phyloP scores from a whole-genome alignment of 306 rosid species.

The Pachyrhizus erosus region DNA sequence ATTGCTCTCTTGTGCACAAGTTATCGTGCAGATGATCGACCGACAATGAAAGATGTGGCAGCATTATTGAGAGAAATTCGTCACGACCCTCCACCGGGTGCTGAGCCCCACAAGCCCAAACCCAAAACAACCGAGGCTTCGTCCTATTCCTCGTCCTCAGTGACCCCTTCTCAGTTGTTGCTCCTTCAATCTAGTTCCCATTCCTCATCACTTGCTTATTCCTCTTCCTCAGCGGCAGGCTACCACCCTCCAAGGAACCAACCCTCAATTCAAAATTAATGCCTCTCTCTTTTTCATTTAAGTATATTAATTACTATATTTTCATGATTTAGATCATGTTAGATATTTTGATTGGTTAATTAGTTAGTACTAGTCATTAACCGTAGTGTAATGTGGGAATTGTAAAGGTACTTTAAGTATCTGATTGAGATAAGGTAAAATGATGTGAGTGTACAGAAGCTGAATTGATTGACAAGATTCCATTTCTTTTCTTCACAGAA shows the following conservation, averaged over 20 bases:
- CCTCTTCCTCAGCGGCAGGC: conserved; percentile 61
- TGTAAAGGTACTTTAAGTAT: conserved; percentile 42
- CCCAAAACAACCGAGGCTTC: conserved; percentile 51
- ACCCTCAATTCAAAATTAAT: conserved; percentile 36
- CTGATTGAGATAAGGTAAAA: conserved; percentile 36
- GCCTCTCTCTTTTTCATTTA: too few relatives aligned
- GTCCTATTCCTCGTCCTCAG: conserved; percentile 59
- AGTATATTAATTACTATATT: neutral
- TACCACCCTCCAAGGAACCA: conserved; percentile 51
- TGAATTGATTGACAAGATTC: conserved; percentile 34
- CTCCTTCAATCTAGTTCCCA: conserved; percentile 66
- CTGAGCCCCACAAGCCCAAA: conserved; percentile 61
- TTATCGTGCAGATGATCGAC: conserved; percentile 80
- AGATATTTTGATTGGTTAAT: conserved; percentile 36
- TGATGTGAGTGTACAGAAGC: conserved; percentile 52
- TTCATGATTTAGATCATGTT: conserved; percentile 16
- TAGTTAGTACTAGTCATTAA: conserved; percentile 46
- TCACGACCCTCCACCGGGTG: conserved; percentile 56
- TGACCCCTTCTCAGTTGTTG: conserved; percentile 64
- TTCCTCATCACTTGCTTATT: conserved; percentile 71
- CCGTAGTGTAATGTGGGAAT: conserved; percentile 38
- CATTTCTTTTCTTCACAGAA: conserved; percentile 8
- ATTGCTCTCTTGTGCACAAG: conserved; percentile 80
- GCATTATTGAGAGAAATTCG: conserved; percentile 77
- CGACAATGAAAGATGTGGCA: conserved; percentile 92